phyloP scores from a whole-genome alignment of 441 rosid species.

The Gossypium lobatum region DNA sequence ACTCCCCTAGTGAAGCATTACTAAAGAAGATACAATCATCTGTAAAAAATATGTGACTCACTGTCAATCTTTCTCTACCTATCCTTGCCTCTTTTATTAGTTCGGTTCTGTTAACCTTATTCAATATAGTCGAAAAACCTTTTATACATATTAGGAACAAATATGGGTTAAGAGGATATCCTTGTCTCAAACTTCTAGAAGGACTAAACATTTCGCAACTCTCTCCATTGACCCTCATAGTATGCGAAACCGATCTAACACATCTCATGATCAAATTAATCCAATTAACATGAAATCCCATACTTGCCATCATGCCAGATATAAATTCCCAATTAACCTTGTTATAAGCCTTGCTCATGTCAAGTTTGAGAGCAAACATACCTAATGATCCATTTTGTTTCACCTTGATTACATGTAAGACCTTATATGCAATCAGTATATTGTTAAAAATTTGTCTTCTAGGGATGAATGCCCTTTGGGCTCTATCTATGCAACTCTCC shows the following conservation, averaged over 20 bases:
- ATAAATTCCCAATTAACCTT: background rate
- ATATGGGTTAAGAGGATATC: background rate
- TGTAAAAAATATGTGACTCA: background rate
- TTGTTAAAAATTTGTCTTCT: background rate
- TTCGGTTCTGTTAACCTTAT: background rate
- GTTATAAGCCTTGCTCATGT: background rate
- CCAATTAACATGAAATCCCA: background rate
- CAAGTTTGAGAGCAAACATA: background rate
- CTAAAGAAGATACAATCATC: background rate
- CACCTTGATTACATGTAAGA: background rate
- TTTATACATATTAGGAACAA: background rate
- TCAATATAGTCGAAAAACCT: background rate
- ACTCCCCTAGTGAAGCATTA: background rate
- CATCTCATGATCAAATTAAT: background rate
- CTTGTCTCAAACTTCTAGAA: background rate
- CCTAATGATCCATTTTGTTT: background rate
- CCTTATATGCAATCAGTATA: background rate
- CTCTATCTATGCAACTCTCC: background rate
- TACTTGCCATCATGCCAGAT: background rate
- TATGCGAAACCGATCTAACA: background rate
- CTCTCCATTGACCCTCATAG: background rate
- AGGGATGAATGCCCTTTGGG: background rate
- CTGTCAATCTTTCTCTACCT: background rate
- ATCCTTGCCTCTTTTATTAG: background rate
- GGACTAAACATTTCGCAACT: background rate